Evolutionary conservation across 495 filamentous ascomycete genomes (phyloP), one percentile per base, ranked within the genome.

Genomic region (Lichina pygmaea): DNA sequence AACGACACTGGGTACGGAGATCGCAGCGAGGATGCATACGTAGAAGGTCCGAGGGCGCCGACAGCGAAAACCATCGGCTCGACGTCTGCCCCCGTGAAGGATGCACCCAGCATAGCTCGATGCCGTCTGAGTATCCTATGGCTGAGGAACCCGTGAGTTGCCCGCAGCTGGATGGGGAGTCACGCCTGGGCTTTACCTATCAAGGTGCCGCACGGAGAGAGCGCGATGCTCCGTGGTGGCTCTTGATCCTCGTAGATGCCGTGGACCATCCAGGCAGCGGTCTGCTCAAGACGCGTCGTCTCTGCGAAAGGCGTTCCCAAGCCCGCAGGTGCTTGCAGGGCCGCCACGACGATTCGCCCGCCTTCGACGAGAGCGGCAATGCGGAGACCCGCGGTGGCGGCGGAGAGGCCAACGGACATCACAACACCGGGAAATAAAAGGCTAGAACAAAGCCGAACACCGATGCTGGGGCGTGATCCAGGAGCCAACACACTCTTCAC

Each of bases 41-140:
- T 7, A 82, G 52, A 48, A 67, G 67, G 47, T 82, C 78, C 0
- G 70, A 71, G 2, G 78, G 70, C 36, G 73, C 66, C 6, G 72
- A 69, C 46, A 81, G 70, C 2, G 75, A 72, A 45, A 84, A 78
- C 62, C 68, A 78, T 50, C 65, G 66, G 55, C 61, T 73, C 43
- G 68, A 59, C 41, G 72, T 65, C 48, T 70, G 67, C 0, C 70
- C 66, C 4, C 66, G 76, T 31, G 66, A 51, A 38, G 70, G 68
- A 53, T 81, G 75, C 30, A 78, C 60, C 75, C 78, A 83, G 50
- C 79, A 75, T 8, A 84, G 57, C 50, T 84, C 76, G 39, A 83
- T 73, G 7, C 78, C 75, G 8, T 64, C 61, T 17, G 65, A 62
- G 43, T 71, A 81, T 13, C 78, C 78, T 60, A 81, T 82, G 2